phyloP scores from a whole-genome alignment of 2,329 filamentous ascomycete species.

The Tolypocladium sp. region DNA sequence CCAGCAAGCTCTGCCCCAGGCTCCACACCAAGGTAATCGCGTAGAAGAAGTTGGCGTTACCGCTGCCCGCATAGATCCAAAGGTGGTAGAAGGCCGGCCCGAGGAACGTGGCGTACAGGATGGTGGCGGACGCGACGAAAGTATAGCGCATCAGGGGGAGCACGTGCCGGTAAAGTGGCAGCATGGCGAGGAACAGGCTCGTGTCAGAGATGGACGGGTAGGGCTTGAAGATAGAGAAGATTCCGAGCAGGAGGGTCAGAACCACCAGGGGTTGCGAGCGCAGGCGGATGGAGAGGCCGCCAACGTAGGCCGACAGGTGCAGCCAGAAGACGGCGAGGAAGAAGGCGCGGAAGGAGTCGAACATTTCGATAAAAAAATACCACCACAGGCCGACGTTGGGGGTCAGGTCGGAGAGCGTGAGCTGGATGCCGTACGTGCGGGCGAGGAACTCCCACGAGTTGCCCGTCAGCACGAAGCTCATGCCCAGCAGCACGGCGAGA shows the following conservation, averaged over 20 bases:
- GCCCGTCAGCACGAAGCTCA: slow-evolving; percentile 65
- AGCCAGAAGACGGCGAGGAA: slow-evolving; percentile 98
- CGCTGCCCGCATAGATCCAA: slow-evolving; percentile 96
- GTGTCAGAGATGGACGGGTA: slow-evolving; percentile 91
- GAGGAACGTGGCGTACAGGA: slow-evolving; percentile 81
- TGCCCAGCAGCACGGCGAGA: slow-evolving; percentile 53
- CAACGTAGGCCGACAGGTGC: slow-evolving; percentile 83
- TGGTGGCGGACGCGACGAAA: slow-evolving; percentile 72
- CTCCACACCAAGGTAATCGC: slow-evolving; percentile 99
- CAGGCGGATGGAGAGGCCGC: slow-evolving; percentile 73
- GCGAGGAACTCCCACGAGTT: slow-evolving; percentile 79
- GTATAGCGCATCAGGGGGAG: slow-evolving; percentile 91
- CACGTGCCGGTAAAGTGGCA: slow-evolving; percentile 83
- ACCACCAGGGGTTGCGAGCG: slow-evolving; percentile 81
- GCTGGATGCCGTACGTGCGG: slow-evolving; percentile 87
- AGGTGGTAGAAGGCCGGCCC: slow-evolving; percentile 94
- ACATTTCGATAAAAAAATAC: slow-evolving; percentile 99
- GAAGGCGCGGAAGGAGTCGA: slow-evolving; percentile 94
- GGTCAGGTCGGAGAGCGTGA: slow-evolving; percentile 83
- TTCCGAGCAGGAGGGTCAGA: slow-evolving; percentile 72
- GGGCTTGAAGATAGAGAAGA: slow-evolving; percentile 93
- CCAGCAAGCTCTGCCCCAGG: slow-evolving; percentile 73
- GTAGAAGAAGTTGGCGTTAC: slow-evolving; percentile 99
- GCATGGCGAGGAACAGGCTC: slow-evolving; percentile 71
- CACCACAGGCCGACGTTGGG: slow-evolving; percentile 97